These are phyloP conservation scores for Brassica incana DNA, from an alignment of 345 rosid species.

Conservation along the genomic window DNA sequence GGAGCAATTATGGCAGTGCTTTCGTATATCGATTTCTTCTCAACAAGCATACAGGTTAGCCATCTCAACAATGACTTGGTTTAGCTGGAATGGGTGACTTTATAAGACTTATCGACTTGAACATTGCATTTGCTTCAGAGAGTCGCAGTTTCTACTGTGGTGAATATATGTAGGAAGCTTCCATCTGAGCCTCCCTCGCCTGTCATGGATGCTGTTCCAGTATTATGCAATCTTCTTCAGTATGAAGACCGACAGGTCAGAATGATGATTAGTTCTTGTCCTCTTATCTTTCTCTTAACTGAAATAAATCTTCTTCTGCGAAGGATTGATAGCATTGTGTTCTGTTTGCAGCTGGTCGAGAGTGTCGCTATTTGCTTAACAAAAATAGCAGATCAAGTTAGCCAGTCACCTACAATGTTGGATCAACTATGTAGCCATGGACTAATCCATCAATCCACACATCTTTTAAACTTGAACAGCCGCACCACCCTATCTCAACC, in stretches of 20 bases:
- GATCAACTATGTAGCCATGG: slow-evolving; percentile 81
- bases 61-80: slow-evolving; percentile 4
- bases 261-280: slow-evolving; percentile 19
- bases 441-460: slow-evolving; percentile 63
- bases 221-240: slow-evolving; percentile 81
- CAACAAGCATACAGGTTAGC: slow-evolving; percentile 82
- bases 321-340: slow-evolving; percentile 14
- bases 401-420: slow-evolving; percentile 64
- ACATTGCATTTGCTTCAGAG: slow-evolving; percentile 53
- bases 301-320: background rate
- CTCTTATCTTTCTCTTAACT: background rate
- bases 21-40: slow-evolving; percentile 75
- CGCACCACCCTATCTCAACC: slow-evolving; percentile 79
- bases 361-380: slow-evolving; percentile 77
- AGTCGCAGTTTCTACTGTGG: slow-evolving; percentile 86
- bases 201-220: slow-evolving; percentile 81
- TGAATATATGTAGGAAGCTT: slow-evolving; percentile 84
- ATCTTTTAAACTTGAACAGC: slow-evolving; percentile 64
- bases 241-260: slow-evolving; percentile 85
- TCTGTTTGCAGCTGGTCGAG: slow-evolving; percentile 73
- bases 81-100: slow-evolving; percentile 7
- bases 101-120: slow-evolving; percentile 12
- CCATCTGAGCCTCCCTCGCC: slow-evolving; percentile 58
- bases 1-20: slow-evolving; percentile 93
- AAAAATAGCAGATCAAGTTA: slow-evolving; percentile 69